Conservation (phyloP, 768 basidiomycete species). For the Lentinula boryana region DNA sequence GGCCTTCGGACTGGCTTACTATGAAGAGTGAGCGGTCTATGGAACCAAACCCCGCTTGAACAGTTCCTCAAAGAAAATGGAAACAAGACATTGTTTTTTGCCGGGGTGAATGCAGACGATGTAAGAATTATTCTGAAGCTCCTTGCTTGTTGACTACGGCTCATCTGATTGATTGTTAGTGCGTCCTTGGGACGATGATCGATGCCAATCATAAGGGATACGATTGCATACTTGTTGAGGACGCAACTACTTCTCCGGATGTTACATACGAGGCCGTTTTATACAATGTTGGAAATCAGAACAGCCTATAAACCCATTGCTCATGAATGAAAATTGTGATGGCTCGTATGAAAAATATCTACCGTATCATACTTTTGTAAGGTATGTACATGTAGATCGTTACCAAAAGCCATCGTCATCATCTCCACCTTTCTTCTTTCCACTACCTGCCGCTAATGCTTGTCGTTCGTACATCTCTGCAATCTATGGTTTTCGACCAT, state of each 20-base stretch:
- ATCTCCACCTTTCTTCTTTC: constrained; percentile 60
- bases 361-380: too few species aligned
- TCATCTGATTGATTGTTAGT: constrained; percentile 25
- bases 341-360: too few species aligned
- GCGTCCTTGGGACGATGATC: constrained; percentile 57
- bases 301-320: too few species aligned
- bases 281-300: constrained; percentile 41
- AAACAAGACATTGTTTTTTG: constrained; percentile 54
- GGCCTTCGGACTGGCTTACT: too few species aligned
- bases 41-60: constrained; percentile 60
- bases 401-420: constrained; percentile 82
- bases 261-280: constrained; percentile 52
- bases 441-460: constrained; percentile 70
- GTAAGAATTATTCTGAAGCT: constrained; percentile 20
- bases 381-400: constrained; percentile 3
- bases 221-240: constrained; percentile 52
- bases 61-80: constrained; percentile 58
- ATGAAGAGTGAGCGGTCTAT: constrained; percentile 56
- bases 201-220: constrained; percentile 64
- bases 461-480: constrained; percentile 94
- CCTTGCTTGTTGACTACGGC: not conserved
- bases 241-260: constrained; percentile 51
- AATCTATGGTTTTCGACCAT: constrained; percentile 39
- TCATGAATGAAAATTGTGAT: not conserved
- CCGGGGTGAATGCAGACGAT: constrained; percentile 66